Conservation (phyloP, 2,329 filamentous ascomycete species). For the Tolypocladium paradoxum region DNA sequence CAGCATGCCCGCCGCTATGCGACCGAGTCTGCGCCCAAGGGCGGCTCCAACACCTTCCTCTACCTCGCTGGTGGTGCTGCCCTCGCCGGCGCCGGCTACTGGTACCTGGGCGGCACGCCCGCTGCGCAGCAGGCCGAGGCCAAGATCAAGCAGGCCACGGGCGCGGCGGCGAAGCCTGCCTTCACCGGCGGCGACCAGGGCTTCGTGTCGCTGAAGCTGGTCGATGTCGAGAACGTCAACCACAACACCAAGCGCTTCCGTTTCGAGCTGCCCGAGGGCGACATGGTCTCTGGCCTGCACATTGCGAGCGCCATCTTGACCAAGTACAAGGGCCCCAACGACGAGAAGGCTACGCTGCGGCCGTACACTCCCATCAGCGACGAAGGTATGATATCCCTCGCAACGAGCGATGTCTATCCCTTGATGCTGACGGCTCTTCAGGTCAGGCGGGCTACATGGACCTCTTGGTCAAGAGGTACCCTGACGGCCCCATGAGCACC, state of each 20-base stretch:
- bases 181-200: slow-evolving; percentile 84
- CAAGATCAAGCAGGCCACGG: slow-evolving; percentile 31
- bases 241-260: slow-evolving; percentile 91
- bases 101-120: slow-evolving; percentile 41
- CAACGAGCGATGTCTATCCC: not conserved
- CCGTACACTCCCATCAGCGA: slow-evolving; percentile 91
- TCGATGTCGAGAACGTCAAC: slow-evolving; percentile 69
- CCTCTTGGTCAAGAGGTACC: slow-evolving; percentile 86
- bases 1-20: slow-evolving; percentile 55
- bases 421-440: slow-evolving; percentile 19
- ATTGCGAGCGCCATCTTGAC: slow-evolving; percentile 83
- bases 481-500: slow-evolving; percentile 79
- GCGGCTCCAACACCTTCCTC: slow-evolving; percentile 47
- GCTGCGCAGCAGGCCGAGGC: slow-evolving; percentile 47
- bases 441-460: slow-evolving; percentile 73
- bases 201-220: slow-evolving; percentile 71
- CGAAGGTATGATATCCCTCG: slow-evolving; percentile 45
- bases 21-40: slow-evolving; percentile 43
- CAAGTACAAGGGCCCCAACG: slow-evolving; percentile 77
- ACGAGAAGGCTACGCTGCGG: slow-evolving; percentile 76
- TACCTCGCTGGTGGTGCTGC: slow-evolving; percentile 50
- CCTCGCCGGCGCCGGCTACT: slow-evolving; percentile 46
- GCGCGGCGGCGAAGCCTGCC: slow-evolving; percentile 34
- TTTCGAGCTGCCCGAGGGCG: slow-evolving; percentile 75
- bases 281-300: slow-evolving; percentile 72